A percentile compares a stretch with the other conserved stretches of the same genome.
Evolutionary conservation across 768 basidiomycete species (phyloP).

Genomic region (Pisolithus sp.): DNA sequence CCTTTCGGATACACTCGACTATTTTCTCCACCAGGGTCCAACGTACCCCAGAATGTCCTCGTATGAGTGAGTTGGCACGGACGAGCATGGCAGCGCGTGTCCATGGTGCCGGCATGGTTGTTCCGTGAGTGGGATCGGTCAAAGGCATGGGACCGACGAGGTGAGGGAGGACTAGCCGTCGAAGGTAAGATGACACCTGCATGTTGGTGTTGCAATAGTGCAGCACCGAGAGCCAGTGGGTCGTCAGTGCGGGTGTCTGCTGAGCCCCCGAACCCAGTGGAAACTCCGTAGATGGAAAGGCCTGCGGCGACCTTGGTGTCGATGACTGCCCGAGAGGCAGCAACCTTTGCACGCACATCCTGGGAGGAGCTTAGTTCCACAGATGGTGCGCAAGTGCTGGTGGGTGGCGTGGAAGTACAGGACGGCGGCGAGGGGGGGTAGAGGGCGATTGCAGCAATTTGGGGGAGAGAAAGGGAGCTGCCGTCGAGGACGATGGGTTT

Average conservation of each 20-base stretch:
- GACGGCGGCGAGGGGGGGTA: conserved; percentile 42
- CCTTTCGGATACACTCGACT: conserved; percentile 59
- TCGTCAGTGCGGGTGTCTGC: conserved; percentile 80
- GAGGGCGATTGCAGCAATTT: conserved; percentile 71
- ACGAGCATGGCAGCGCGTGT: conserved; percentile 83
- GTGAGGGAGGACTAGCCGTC: conserved; percentile 19
- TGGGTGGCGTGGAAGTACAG: conserved; percentile 41
- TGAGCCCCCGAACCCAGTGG: conserved; percentile 82
- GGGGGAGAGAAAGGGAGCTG: conserved; percentile 64
- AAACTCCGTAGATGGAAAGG: conserved; percentile 77
- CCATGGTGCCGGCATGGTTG: conserved; percentile 82
- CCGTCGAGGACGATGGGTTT: conserved; percentile 62
- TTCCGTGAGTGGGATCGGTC: conserved; percentile 57
- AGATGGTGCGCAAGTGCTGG: conserved; percentile 8
- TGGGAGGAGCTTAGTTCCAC: conserved; percentile 16
- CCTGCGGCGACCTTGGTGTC: conserved; percentile 59
- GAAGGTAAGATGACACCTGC: conserved; percentile 62
- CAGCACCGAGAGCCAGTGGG: conserved; percentile 65
- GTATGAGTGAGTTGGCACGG: conserved; percentile 83
- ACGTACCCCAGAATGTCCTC: conserved; percentile 83
- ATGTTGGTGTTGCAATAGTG: conserved; percentile 84
- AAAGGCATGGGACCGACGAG: conserved; percentile 46
- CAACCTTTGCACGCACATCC: conserved; percentile 43
- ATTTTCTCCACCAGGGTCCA: conserved; percentile 78
- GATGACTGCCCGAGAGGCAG: conserved; percentile 59